Evolutionary conservation across 2,329 filamentous ascomycete genomes (phyloP).

Genomic region (Calonectria pauciramosa): DNA sequence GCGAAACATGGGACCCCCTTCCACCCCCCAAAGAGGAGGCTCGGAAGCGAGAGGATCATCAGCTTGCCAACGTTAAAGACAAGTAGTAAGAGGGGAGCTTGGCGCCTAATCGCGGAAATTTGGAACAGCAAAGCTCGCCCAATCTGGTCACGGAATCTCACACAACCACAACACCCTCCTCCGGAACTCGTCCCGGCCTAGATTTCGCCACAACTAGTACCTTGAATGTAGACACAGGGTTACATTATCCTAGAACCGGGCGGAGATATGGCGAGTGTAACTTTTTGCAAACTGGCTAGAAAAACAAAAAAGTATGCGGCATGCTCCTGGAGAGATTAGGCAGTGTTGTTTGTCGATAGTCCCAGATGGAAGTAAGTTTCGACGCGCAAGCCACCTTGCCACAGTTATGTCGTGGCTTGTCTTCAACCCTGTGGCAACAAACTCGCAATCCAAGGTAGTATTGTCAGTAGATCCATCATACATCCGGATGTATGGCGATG

Average conservation of each 20-base stretch:
- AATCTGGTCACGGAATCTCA: background rate
- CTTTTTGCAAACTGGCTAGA: background rate
- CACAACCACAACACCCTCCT: background rate
- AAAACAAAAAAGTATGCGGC: background rate
- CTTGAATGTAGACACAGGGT: background rate
- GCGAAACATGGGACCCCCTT: conserved; percentile 3
- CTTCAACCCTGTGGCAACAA: conserved; percentile 12
- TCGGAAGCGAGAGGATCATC: conserved; percentile 11
- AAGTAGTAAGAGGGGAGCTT: background rate
- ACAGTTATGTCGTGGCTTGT: conserved; percentile 40
- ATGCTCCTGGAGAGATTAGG: background rate
- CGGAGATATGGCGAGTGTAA: background rate
- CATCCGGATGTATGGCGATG: background rate
- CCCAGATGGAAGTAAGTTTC: background rate
- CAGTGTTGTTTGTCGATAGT: background rate
- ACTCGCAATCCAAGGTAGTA: background rate
- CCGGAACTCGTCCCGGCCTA: background rate
- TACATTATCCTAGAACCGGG: background rate
- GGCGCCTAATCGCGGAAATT: background rate
- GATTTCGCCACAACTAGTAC: background rate
- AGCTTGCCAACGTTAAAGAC: background rate
- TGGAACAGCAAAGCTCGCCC: background rate
- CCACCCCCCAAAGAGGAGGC: background rate
- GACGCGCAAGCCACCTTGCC: conserved; percentile 48
- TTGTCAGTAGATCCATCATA: background rate